Evolutionary conservation across 2,329 filamentous ascomycete genomes (phyloP).

Genomic region (Penicillium hordei): DNA sequence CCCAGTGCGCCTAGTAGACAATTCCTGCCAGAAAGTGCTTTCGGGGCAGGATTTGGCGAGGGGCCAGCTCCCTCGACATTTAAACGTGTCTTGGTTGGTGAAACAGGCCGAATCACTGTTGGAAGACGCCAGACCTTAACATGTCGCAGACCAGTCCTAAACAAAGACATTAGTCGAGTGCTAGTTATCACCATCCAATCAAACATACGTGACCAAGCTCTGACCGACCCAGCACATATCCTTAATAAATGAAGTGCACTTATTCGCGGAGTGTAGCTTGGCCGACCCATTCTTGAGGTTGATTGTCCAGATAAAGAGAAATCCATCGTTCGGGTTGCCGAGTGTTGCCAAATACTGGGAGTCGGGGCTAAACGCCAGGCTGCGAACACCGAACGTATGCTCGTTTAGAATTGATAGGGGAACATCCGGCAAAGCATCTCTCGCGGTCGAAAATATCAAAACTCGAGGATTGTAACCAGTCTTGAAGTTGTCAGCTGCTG

Average conservation of each 20-base stretch:
- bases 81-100: conserved; percentile 65
- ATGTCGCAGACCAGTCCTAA: conserved; percentile 76
- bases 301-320: conserved; percentile 86
- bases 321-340: conserved; percentile 87
- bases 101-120: conserved; percentile 55
- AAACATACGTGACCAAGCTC: conserved; percentile 68
- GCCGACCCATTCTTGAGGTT: conserved; percentile 79
- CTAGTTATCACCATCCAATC: background rate
- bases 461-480: conserved; percentile 92
- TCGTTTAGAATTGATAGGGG: conserved; percentile 85
- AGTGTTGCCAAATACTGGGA: conserved; percentile 84
- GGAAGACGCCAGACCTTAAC: conserved; percentile 91
- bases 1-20: conserved; percentile 78
- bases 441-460: conserved; percentile 76
- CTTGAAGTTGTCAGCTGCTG: conserved; percentile 42
- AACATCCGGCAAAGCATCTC: conserved; percentile 74
- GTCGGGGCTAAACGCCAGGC: conserved; percentile 85
- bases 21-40: conserved; percentile 81
- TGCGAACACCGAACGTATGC: conserved; percentile 84
- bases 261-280: conserved; percentile 80
- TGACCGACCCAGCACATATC: conserved; percentile 90
- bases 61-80: conserved; percentile 35
- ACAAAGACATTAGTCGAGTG: conserved; percentile 12
- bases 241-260: conserved; percentile 83
- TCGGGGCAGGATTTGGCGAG: conserved; percentile 52